Evolutionary conservation across 2,329 filamentous ascomycete genomes (phyloP), one percentile per base, ranked within the genome.

Genomic region (Botrytis galanthina): DNA sequence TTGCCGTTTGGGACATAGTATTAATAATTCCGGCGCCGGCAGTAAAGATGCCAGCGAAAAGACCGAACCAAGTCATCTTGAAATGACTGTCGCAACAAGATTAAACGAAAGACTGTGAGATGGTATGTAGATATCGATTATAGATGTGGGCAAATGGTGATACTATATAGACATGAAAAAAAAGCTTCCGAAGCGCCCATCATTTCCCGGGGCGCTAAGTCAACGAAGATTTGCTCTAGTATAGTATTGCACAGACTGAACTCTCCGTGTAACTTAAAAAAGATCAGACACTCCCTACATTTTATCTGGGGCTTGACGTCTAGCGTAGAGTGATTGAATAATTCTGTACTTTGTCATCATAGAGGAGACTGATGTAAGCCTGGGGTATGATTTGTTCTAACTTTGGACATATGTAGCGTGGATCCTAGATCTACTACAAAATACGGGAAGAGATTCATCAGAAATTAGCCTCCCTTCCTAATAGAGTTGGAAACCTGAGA

Each of bases 141-240:
- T 69, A 44, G 48, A 42, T 12, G 29, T 35, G 48, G 48, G 35
- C 18, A 57, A 69, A 20, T 66, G 51, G 37, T 26, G 12, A 18
- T 57, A 42, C 51, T 69, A 69, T 69, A 69, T 69, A 57, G 51
- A 29, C 4, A 57, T 68, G 37, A 22, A 57, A 8, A 68, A 68
- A 57, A 20, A n/a, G 26, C 6, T 57, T 26, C 35, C 18, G 37
- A 57, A 29, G 48, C 10, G 29, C 22, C 39, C 48, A 69, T 69
- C 9, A 37, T 42, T 44, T 42, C 12, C 37, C 35, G 18, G 18
- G 2, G 37, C 51, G 66, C 37, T 32, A 69, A 42, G 10, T 29
- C 9, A n/a, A 69, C 37, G n/a, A 54, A 69, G 37, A 7, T 42
- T 44, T 35, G n/a, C 66, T 44, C 37, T 69, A 69, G 37, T 42